These are phyloP conservation scores for Syzygium oleosum DNA, from an alignment of 345 rosid genomes.

Conservation along the genomic window DNA sequence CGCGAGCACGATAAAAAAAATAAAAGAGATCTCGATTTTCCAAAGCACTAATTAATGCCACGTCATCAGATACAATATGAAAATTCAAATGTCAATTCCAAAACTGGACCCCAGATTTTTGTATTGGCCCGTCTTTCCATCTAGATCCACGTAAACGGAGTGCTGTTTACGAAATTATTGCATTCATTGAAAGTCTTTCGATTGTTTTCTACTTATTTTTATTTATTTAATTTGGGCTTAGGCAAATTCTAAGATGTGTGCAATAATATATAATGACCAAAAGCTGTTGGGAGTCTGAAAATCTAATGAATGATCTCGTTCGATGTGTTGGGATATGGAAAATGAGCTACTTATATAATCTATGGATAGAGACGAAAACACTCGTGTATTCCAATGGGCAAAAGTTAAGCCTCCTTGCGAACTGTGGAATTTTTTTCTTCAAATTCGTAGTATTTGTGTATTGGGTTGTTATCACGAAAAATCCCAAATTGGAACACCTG, in stretches of 20 bases:
- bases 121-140: neutral
- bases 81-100: neutral
- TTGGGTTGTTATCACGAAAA: too few relatives aligned
- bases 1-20: neutral
- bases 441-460: neutral
- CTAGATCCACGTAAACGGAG: neutral
- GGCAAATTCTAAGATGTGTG: neutral
- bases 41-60: neutral
- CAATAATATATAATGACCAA: neutral
- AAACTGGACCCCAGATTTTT: neutral
- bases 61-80: neutral
- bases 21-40: neutral
- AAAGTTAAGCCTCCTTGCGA: neutral
- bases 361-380: neutral
- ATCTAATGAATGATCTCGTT: neutral
- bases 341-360: neutral
- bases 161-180: neutral
- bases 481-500: rapidly evolving
- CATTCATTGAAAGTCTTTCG: neutral
- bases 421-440: neutral
- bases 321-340: neutral
- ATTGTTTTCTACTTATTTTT: neutral
- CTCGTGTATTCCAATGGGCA: neutral
- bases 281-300: neutral
- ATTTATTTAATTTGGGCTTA: neutral